Base-by-base conservation (phyloP, 768 basidiomycete species). In the Psilocybe sp. region DNA sequence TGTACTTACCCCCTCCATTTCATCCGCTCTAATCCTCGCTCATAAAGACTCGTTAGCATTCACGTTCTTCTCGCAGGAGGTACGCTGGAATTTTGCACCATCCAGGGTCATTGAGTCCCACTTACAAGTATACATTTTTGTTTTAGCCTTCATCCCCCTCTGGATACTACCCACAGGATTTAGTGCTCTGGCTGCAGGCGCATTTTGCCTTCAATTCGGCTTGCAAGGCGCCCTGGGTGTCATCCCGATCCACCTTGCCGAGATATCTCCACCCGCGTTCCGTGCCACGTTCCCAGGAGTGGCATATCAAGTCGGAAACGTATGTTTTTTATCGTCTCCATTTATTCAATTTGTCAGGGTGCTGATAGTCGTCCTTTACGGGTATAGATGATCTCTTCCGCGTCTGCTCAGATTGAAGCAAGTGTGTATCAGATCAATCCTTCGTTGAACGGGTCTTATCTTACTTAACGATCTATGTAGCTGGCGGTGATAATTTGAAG, bases 221-320 rank as follows among this genome's bases (percentile, higher is more conserved):
- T 89, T 95, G 0, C 93, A 96, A 64, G 92, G 91, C 1, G 92
- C 90, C 34, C 92, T 89, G 89, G 90, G 90, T 58, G 85, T 91
- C 11, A 74, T 78, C 49, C 91, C 92, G 2, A 87, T 92, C 58
- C 87, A 86, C 64, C 74, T 95, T 16, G 77, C 82, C 11, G 92
- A 96, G 66, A 77, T 92, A 69, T 87, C 88, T 0, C 93, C 93
- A 2, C 87, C 90, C 4, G 92, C 89, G 0, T 95, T 93, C 77
- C 77, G 93, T 49, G 89, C 91, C 3, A 87, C 87, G 1, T 93
- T 92, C 75, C 87, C 88, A 35, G 92, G 92, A 51, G 81, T 91
- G 1, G 81, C 87, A 2, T 94, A 93, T 67, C 92, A 92, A 59
- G 57, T 92, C 20, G 89, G 92, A 38, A 92, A 89, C 67, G 76